Evolutionary conservation across 768 basidiomycete genomes (phyloP), one percentile per base, ranked within the genome.

Genomic region (Boletus coccyginus): DNA sequence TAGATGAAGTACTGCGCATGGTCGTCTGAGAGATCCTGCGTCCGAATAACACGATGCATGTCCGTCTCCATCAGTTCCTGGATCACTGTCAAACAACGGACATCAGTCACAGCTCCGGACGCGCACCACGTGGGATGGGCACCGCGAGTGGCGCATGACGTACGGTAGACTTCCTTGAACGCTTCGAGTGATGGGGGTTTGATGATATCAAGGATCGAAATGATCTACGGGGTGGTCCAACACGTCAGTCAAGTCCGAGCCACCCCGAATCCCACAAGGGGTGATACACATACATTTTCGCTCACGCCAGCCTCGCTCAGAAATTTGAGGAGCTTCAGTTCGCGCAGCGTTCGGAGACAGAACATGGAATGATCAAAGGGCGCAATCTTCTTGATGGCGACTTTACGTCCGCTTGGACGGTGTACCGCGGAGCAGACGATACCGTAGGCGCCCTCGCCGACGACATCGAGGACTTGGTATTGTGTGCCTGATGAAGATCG

Each of bases 321-420:
- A 73, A 92, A 92, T 65, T 92, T 92, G 72, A 86, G 78, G 17
- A 92, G 75, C 66, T 92, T 92, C 63, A 92, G 80, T 72, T 92
- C 94, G 59, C 94, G 84, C 48, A 95, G 78, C n/a, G 94, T 96
- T 48, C 88, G 78, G 69, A 94, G 79, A 68, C 91, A 92, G 75
- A 94, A 95, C 91, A 96, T 93, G 55, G 93, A 87, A 68, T 95
- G 94, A 70, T 96, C 94, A 63, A 96, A 97, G 7, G 94, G 94
- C 0, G 90, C 86, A 74, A 97, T 94, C 76, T 92, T 92, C 81
- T 97, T 97, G 79, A 97, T 94, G 52, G 95, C 95, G 58, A 98
- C 96, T 72, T 93, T 93, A 56, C 92, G 88, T 50, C 87, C 86
- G 50, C 90, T 91, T 3, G 92, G 87, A 58, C 84, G 72, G 69